Evolutionary conservation across 1,284 basidiomycete genomes (phyloP).

Genomic region (Inonotus hispidus): DNA sequence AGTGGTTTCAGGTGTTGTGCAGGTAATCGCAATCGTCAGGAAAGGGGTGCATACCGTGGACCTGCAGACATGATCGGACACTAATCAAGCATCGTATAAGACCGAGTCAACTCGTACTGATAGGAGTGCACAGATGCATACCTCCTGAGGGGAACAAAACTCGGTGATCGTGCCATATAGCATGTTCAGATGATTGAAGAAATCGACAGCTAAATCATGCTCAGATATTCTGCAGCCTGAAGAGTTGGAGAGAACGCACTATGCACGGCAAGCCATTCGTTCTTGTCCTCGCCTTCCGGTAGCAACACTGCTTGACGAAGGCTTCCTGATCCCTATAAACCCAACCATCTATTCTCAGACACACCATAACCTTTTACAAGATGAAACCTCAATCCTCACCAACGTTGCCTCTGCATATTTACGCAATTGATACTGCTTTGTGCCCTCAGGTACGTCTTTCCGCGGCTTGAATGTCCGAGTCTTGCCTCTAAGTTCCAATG

Average conservation of each 20-base stretch:
- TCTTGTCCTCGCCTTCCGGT: conserved; percentile 91
- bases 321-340: conserved; percentile 85
- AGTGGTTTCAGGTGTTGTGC: background rate
- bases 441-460: conserved; percentile 92
- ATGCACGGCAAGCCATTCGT: conserved; percentile 96
- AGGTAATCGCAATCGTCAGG: too few species aligned
- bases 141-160: conserved; percentile 93
- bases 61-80: conserved; percentile 99
- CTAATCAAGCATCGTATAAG: conserved; percentile 33
- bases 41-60: conserved; percentile 60
- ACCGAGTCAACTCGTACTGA: background rate
- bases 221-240: background rate
- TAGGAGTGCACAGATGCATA: conserved; percentile 27
- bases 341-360: conserved; percentile 7
- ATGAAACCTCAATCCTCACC: conserved; percentile 41
- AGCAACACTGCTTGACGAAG: conserved; percentile 84
- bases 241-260: conserved; percentile 46
- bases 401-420: conserved; percentile 97
- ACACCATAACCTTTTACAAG: conserved; percentile 14
- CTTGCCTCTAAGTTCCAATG: conserved; percentile 56
- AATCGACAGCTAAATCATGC: conserved; percentile 73
- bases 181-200: conserved; percentile 97
- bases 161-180: conserved; percentile 94
- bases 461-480: conserved; percentile 95
- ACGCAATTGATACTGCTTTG: conserved; percentile 94